These are phyloP conservation scores for Hemileccinum rubropunctum DNA, from an alignment of 768 basidiomycete species.

Conservation along the genomic window DNA sequence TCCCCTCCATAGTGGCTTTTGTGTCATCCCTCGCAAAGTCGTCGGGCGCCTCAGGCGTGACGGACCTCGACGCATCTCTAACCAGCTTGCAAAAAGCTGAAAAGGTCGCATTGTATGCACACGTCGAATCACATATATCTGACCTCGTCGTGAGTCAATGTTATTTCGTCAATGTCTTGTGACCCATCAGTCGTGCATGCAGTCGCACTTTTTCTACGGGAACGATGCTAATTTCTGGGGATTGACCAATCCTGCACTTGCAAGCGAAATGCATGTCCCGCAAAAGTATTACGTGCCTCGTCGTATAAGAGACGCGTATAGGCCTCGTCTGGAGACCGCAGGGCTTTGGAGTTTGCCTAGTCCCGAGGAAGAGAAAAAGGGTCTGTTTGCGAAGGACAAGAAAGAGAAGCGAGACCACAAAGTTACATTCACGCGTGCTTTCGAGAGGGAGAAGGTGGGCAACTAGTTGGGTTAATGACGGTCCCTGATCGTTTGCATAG, in stretches of 20 bases:
- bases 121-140: slow-evolving; percentile 63
- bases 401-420: slow-evolving; percentile 33
- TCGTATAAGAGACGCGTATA: slow-evolving; percentile 57
- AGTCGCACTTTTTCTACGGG: slow-evolving; percentile 68
- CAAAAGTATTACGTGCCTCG: slow-evolving; percentile 72
- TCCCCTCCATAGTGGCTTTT: slow-evolving; percentile 65
- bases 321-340: slow-evolving; percentile 55
- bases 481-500: slow-evolving; percentile 35
- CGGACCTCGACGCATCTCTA: slow-evolving; percentile 50
- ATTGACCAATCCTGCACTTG: slow-evolving; percentile 54
- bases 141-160: slow-evolving; percentile 60
- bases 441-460: slow-evolving; percentile 59
- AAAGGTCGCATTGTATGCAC: slow-evolving; percentile 59
- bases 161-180: not conserved
- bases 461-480: not conserved
- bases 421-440: slow-evolving; percentile 48
- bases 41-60: slow-evolving; percentile 26
- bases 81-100: slow-evolving; percentile 48
- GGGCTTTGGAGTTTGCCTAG: slow-evolving; percentile 57
- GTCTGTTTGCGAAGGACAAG: slow-evolving; percentile 32
- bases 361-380: slow-evolving; percentile 39
- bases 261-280: slow-evolving; percentile 57
- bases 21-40: slow-evolving; percentile 48
- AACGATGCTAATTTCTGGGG: slow-evolving; percentile 58
- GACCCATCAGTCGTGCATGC: slow-evolving; percentile 6